Evolutionary conservation across 1,284 basidiomycete genomes (phyloP).

Genomic region (Ceratobasidium sp.): DNA sequence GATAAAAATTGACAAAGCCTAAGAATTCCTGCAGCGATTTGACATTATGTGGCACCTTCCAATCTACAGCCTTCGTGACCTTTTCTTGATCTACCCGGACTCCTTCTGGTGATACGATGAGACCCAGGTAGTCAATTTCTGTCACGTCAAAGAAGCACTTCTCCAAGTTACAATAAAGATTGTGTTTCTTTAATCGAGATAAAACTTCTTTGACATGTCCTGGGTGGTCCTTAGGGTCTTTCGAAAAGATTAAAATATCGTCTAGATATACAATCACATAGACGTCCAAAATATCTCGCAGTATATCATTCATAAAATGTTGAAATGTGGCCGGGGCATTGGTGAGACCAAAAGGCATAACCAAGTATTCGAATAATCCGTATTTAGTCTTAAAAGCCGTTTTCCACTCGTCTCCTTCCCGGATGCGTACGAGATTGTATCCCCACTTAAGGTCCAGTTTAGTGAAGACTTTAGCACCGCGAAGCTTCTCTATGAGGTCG

Average conservation of each 20-base stretch:
- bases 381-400: no score
- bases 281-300: slow-evolving; percentile 33
- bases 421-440: no score
- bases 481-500: no score
- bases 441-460: no score
- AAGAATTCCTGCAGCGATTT: slow-evolving; percentile 57
- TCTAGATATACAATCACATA: slow-evolving; percentile 45
- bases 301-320: slow-evolving; percentile 49
- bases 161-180: slow-evolving; percentile 9
- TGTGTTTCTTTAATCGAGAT: background rate
- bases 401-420: no score
- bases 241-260: slow-evolving; percentile 43
- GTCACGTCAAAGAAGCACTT: slow-evolving; percentile 52
- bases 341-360: slow-evolving; percentile 55
- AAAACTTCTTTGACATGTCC: slow-evolving; percentile 41
- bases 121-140: slow-evolving; percentile 50
- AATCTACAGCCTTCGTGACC: slow-evolving; percentile 58
- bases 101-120: slow-evolving; percentile 56
- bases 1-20: slow-evolving; percentile 57
- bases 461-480: no score
- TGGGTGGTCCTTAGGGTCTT: slow-evolving; percentile 1
- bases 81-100: slow-evolving; percentile 62
- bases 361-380: slow-evolving; percentile 58
- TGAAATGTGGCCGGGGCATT: slow-evolving; percentile 58
- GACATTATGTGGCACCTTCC: slow-evolving; percentile 58